A percentile compares a stretch with the other conserved stretches of the same genome.
Evolutionary conservation across 768 basidiomycete genomes (phyloP).

Genomic region (Fomitopsis pulvina): DNA sequence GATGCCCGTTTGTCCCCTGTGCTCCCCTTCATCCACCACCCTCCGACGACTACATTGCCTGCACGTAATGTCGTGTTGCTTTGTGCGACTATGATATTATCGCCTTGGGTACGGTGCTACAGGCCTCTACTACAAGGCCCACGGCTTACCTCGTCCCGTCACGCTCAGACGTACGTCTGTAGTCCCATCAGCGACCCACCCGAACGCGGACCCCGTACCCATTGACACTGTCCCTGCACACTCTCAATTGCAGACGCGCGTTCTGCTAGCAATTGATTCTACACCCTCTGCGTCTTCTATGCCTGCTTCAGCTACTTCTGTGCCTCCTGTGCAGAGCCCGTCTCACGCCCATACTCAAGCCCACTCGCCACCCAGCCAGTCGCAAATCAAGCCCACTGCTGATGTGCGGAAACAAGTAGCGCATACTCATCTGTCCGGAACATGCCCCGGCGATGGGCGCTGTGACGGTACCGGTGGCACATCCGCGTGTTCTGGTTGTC

Average conservation of each 20-base stretch:
- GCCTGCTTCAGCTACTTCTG: conserved; percentile 17
- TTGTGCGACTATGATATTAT: conserved; percentile 12
- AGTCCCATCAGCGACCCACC: conserved; percentile 21
- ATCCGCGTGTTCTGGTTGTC: conserved; percentile 90
- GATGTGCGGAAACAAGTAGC: neutral
- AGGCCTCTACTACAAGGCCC: conserved; percentile 85
- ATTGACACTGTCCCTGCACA: conserved; percentile 18
- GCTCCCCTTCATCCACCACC: conserved; percentile 3
- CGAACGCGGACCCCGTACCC: conserved; percentile 24
- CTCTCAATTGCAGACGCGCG: neutral
- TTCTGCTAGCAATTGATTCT: neutral
- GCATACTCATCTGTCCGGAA: conserved; percentile 36
- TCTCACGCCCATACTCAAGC: conserved; percentile 23
- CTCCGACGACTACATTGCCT: conserved; percentile 13
- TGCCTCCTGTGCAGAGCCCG: conserved; percentile 10
- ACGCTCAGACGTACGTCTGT: conserved; percentile 36
- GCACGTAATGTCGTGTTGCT: conserved; percentile 15
- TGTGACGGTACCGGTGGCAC: conserved; percentile 98
- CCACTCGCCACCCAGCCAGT: neutral
- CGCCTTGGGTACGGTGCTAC: conserved; percentile 18
- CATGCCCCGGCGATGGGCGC: conserved; percentile 97
- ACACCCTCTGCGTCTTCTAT: conserved; percentile 7
- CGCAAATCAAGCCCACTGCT: conserved; percentile 13
- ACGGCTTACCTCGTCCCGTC: conserved; percentile 67
- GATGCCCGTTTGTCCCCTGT: conserved; percentile 11